Evolutionary conservation across 495 filamentous ascomycete species (phyloP).

Genomic region (Hypomontagnella submonticulosa): DNA sequence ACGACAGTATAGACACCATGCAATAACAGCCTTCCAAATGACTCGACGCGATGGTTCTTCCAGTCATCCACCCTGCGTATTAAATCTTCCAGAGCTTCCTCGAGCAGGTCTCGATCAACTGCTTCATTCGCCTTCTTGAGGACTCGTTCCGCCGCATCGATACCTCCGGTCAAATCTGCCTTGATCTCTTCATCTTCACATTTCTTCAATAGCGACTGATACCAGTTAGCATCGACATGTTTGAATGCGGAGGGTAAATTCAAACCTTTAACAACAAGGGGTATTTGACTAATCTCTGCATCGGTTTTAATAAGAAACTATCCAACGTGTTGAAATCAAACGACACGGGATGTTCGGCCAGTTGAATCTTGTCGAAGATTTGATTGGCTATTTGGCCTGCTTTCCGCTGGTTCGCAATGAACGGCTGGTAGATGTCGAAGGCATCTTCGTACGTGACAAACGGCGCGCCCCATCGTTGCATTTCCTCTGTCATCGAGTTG

Average conservation of each 20-base stretch:
- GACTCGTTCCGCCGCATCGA: conserved; percentile 78
- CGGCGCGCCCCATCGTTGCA: conserved; percentile 90
- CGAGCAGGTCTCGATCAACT: conserved; percentile 84
- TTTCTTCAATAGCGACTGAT: conserved; percentile 86
- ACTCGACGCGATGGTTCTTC: conserved; percentile 90
- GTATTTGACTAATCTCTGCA: conserved; percentile 94
- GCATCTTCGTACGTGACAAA: conserved; percentile 81
- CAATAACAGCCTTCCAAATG: conserved; percentile 88
- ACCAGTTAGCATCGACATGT: conserved; percentile 5
- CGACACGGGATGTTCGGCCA: conserved; percentile 64
- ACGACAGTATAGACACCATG: conserved; percentile 95
- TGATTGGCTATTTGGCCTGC: conserved; percentile 69
- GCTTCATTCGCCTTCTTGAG: conserved; percentile 88
- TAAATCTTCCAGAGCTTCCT: conserved; percentile 82
- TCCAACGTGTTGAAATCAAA: conserved; percentile 74
- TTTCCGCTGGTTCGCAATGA: conserved; percentile 90
- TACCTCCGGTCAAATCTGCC: conserved; percentile 74
- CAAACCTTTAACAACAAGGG: conserved; percentile 87
- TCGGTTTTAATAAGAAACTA: conserved; percentile 94
- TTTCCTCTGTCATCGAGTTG: conserved; percentile 78
- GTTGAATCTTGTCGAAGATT: conserved; percentile 70
- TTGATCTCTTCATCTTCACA: conserved; percentile 74
- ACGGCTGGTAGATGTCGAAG: conserved; percentile 93
- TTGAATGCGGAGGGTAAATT: conserved; percentile 3
- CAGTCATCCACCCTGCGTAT: conserved; percentile 92